phyloP scores from a whole-genome alignment of 345 rosid genomes.

The Boechera divaricarpa region DNA sequence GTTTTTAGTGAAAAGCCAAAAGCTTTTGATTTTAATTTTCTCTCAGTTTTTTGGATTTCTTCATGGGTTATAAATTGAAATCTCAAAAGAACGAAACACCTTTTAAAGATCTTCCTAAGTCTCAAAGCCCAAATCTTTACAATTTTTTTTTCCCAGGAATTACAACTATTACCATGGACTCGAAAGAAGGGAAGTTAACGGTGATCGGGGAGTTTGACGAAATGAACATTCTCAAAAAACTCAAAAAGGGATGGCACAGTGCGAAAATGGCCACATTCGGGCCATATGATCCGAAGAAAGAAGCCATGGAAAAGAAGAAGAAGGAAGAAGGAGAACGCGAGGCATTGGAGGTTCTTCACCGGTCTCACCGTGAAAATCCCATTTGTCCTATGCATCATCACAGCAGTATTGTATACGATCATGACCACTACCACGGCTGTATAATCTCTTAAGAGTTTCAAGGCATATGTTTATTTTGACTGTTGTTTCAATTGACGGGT shows the following conservation, averaged over 20 bases:
- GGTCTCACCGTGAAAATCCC: background rate
- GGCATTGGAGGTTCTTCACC: background rate
- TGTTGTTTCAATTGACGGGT: background rate
- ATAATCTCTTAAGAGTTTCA: background rate
- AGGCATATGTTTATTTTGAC: background rate
- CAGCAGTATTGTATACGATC: background rate
- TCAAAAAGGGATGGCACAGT: constrained; percentile 46
- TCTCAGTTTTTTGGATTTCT: background rate
- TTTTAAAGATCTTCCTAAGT: background rate
- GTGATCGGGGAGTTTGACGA: constrained; percentile 65
- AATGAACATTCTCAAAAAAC: constrained; percentile 44
- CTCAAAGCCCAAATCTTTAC: background rate
- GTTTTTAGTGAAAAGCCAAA: background rate
- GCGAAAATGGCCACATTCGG: constrained; percentile 58
- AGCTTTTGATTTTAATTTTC: background rate
- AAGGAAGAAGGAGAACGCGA: constrained; percentile 42
- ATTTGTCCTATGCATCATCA: background rate
- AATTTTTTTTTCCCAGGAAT: constrained; percentile 2
- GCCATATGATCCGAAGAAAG: constrained; percentile 32
- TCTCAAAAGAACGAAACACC: background rate
- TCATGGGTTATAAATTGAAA: background rate
- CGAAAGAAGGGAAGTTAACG: constrained; percentile 62
- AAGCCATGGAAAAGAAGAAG: constrained; percentile 50
- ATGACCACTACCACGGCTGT: constrained; percentile 16
- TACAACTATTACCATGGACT: constrained; percentile 53